phyloP scores from a whole-genome alignment of 139 green algal genomes.

The Raphidocelis subcapitata region DNA sequence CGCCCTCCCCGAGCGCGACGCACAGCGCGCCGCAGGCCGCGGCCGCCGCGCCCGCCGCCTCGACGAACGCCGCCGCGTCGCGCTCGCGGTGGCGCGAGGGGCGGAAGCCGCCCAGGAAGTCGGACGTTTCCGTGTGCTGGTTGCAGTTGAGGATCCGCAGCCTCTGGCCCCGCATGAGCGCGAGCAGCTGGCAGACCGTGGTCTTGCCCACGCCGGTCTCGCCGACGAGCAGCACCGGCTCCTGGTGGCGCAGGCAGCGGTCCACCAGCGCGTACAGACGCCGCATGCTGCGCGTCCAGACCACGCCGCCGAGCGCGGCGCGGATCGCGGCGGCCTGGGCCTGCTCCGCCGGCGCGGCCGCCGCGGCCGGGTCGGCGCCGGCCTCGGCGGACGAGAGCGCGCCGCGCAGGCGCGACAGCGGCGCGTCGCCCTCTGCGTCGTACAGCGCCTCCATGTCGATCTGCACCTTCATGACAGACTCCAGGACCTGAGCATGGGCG shows the following conservation, averaged over 20 bases:
- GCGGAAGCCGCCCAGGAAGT: constrained; percentile 96
- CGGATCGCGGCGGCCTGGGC: constrained; percentile 34
- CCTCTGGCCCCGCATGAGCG: constrained; percentile 70
- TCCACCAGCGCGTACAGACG: constrained; percentile 87
- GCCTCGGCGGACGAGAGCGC: constrained; percentile 7
- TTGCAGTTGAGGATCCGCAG: constrained; percentile 99
- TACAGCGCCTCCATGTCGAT: constrained; percentile 39
- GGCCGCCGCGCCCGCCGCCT: neutral
- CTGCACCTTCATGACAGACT: constrained; percentile 9
- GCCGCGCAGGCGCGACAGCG: constrained; percentile 28
- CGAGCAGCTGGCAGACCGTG: constrained; percentile 93
- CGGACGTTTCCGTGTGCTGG: constrained; percentile 96
- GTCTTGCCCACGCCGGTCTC: constrained; percentile 98
- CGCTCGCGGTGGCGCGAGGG: constrained; percentile 45
- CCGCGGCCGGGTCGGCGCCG: neutral
- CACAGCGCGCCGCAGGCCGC: neutral
- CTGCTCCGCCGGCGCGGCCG: constrained; percentile 16
- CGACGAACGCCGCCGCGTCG: constrained; percentile 24
- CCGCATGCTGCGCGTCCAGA: constrained; percentile 93
- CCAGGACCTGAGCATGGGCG: constrained; percentile 35
- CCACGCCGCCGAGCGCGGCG: constrained; percentile 63
- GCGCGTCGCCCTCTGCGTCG: constrained; percentile 33
- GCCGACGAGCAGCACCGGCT: constrained; percentile 95
- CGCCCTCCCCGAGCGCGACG: neutral
- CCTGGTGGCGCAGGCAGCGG: constrained; percentile 70